Evolutionary conservation across 768 basidiomycete genomes (phyloP).

Genomic region (Daedaleopsis nitida): DNA sequence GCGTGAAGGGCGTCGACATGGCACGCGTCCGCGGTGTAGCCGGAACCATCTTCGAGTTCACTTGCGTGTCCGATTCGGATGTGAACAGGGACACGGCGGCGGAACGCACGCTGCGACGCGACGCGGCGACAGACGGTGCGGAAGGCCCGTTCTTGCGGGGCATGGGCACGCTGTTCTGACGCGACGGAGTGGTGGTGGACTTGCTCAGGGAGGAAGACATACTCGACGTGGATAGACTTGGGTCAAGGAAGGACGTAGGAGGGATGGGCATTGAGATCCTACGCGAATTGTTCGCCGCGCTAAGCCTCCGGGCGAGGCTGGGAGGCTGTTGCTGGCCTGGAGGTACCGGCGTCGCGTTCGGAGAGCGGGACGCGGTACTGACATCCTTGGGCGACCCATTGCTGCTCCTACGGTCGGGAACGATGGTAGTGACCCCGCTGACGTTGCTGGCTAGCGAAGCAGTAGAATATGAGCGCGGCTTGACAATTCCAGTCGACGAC

Average conservation of each 20-base stretch:
- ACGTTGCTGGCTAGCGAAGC: slow-evolving; percentile 45
- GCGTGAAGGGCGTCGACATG: slow-evolving; percentile 25
- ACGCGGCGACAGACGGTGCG: slow-evolving; percentile 24
- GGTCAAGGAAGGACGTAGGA: slow-evolving; percentile 34
- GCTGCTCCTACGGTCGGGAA: slow-evolving; percentile 26
- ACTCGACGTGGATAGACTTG: slow-evolving; percentile 40
- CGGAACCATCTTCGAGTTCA: slow-evolving; percentile 12
- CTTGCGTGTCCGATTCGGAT: slow-evolving; percentile 25
- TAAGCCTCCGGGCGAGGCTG: slow-evolving; percentile 10
- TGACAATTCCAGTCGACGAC: slow-evolving; percentile 39
- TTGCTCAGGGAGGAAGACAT: slow-evolving; percentile 19
- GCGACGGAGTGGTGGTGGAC: slow-evolving; percentile 26
- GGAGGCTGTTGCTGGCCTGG: slow-evolving; percentile 25
- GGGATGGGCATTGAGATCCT: slow-evolving; percentile 39
- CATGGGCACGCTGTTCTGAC: slow-evolving; percentile 24
- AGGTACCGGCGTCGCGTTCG: slow-evolving; percentile 55
- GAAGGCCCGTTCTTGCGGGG: slow-evolving; percentile 3
- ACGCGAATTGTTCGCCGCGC: slow-evolving; percentile 17
- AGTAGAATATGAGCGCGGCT: slow-evolving; percentile 56
- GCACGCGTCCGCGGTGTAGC: slow-evolving; percentile 24
- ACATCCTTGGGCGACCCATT: slow-evolving; percentile 17
- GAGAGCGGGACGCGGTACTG: slow-evolving; percentile 39
- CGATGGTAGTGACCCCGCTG: slow-evolving; percentile 55
- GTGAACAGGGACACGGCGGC: slow-evolving; percentile 24
- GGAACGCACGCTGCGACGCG: slow-evolving; percentile 25